Conservation (phyloP, 768 basidiomycete species). For the Podaxis carcinomalis region DNA sequence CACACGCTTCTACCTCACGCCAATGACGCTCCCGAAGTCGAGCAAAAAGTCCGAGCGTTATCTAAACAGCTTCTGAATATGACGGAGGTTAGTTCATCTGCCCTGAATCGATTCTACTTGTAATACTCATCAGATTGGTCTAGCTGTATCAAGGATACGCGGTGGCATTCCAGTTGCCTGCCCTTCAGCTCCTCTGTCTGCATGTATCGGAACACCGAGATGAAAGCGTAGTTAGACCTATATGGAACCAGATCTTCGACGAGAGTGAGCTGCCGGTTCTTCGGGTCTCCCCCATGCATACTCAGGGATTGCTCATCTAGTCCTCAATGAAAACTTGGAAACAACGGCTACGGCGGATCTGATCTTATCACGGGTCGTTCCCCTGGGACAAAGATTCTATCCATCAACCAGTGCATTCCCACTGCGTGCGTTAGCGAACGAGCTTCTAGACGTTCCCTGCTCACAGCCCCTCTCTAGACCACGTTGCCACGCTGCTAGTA, state of each 20-base stretch:
- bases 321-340: constrained; percentile 53
- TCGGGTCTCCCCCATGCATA: not conserved
- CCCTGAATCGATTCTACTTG: not conserved
- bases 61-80: constrained; percentile 67
- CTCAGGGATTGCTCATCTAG: constrained; percentile 26
- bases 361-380: constrained; percentile 59
- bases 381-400: constrained; percentile 82
- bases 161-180: constrained; percentile 76
- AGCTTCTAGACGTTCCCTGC: not conserved
- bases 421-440: constrained; percentile 51
- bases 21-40: constrained; percentile 56
- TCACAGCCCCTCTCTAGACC: constrained; percentile 44
- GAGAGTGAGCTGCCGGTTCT: constrained; percentile 50
- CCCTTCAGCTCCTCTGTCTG: constrained; percentile 84
- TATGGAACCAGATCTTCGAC: constrained; percentile 87
- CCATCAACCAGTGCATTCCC: constrained; percentile 92
- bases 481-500: constrained; percentile 72
- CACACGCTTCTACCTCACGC: constrained; percentile 59
- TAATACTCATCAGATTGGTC: constrained; percentile 6
- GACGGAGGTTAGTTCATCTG: constrained; percentile 63
- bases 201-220: constrained; percentile 94
- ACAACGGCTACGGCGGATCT: constrained; percentile 51
- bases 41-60: constrained; percentile 57
- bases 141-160: constrained; percentile 90
- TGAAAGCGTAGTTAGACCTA: constrained; percentile 71